Evolutionary conservation across 169 alveolate genomes (phyloP).

Genomic region (Babesia ovis): DNA sequence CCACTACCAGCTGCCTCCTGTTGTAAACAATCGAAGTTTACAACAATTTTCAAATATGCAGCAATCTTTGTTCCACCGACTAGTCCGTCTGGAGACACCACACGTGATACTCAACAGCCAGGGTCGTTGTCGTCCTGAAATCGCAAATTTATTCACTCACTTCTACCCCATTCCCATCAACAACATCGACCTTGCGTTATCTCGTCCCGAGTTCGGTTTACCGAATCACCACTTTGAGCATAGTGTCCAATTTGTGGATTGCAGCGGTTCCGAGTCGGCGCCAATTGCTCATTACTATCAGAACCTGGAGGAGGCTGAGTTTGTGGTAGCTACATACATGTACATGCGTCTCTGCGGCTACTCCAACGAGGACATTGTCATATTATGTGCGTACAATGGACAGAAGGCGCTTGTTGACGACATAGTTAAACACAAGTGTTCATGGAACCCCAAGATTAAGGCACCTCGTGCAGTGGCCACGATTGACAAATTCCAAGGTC

Average conservation of each 20-base stretch:
- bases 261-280: constrained; percentile 82
- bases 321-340: constrained; percentile 88
- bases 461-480: constrained; percentile 81
- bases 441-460: constrained; percentile 81
- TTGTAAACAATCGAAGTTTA: constrained; percentile 83
- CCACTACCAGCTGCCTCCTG: constrained; percentile 92
- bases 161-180: constrained; percentile 68
- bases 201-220: constrained; percentile 17
- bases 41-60: constrained; percentile 81
- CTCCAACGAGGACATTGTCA: constrained; percentile 79
- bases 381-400: constrained; percentile 91
- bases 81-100: constrained; percentile 84
- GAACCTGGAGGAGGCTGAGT: constrained; percentile 92
- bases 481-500: constrained; percentile 90
- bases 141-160: constrained; percentile 87
- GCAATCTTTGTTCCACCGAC: constrained; percentile 83
- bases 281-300: constrained; percentile 89
- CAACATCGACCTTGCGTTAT: constrained; percentile 32
- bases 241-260: constrained; percentile 86
- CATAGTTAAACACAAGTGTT: constrained; percentile 77
- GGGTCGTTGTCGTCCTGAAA: constrained; percentile 88
- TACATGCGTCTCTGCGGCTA: constrained; percentile 90
- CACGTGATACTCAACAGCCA: constrained; percentile 80
- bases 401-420: constrained; percentile 88
- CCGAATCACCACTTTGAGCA: constrained; percentile 64